These are phyloP conservation scores for Microdochium trichocladiopsis DNA, from an alignment of 2,329 filamentous ascomycete genomes.

Conservation along the genomic window DNA sequence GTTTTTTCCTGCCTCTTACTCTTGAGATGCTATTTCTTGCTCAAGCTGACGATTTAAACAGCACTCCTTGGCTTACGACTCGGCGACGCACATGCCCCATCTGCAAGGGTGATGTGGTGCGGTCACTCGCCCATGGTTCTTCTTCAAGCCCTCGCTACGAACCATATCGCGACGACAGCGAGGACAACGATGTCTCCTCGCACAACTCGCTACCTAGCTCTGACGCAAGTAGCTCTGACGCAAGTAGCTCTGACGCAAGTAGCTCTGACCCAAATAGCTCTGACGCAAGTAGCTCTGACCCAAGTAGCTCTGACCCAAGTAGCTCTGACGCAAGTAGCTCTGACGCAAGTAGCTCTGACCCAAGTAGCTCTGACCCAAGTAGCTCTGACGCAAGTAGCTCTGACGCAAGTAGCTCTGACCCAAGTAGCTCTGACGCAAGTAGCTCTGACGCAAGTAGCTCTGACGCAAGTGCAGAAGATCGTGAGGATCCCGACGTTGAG, in stretches of 20 bases:
- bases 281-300: too few relatives aligned
- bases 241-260: too few relatives aligned
- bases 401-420: too few relatives aligned
- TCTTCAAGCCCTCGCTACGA: constrained; percentile 46
- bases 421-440: too few relatives aligned
- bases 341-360: too few relatives aligned
- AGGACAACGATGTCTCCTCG: constrained; percentile 24
- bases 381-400: too few relatives aligned
- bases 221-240: too few relatives aligned
- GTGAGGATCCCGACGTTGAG: neutral
- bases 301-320: too few relatives aligned
- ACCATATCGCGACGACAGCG: constrained; percentile 45
- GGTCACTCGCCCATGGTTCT: constrained; percentile 50
- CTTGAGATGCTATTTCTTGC: constrained; percentile 6
- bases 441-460: too few relatives aligned
- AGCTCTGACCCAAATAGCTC: too few relatives aligned
- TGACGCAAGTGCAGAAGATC: neutral
- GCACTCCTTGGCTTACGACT: constrained; percentile 94
- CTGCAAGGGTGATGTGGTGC: constrained; percentile 94
- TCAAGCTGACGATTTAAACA: constrained; percentile 29
- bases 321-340: too few relatives aligned
- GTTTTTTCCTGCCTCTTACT: constrained; percentile 29
- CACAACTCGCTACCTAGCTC: neutral
- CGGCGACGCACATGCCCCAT: constrained; percentile 95
- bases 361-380: too few relatives aligned